Evolutionary conservation across 371 early-diverging fungal genomes (phyloP), one percentile per base, ranked within the genome.

Genomic region (Rhizopus stolonifer): DNA sequence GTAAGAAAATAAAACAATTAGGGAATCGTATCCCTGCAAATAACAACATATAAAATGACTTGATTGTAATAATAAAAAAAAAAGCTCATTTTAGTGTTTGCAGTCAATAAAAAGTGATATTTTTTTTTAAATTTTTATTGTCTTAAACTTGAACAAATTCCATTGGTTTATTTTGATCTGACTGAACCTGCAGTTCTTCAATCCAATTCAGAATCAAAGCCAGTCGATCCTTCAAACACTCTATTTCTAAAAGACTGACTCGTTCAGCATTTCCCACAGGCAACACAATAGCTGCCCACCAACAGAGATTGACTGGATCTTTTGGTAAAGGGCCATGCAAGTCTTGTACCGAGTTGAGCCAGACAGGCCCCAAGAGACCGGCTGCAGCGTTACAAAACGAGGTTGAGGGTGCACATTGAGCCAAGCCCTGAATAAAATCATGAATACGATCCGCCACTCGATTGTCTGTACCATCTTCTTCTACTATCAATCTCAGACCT

Each of bases 221-320:
- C 3, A 84, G 58, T 5, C 84, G 60, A 42, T 79, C 65, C 18
- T 68, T 61, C 8, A 78, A 64, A 2, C 71, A 53, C 1, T 36
- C 32, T 31, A 67, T 57, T 29, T 57, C 49, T 6, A 84, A 51
- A 8, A 84, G 46, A n/a, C 55, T 64, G 39, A 71, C 75, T 31
- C 75, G 64, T 23, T 82, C 82, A 23, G 56, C 34, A 26, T 65
- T 63, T 15, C 62, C 65, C 2, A 85, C 64, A n/a, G 85, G 84
- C 24, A 85, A 33, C 11, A 81, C 72, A 23, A 67, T 64, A 8
- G 77, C 82, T 0, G 78, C 61, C 83, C 85, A 85, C 67, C 79
- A 85, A 14, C 74, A 70, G 40, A 83, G 67, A 33, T 65, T 67
- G 3, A 67, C 74, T 23, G 80, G 67, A 26, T 81, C 66, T 10